phyloP scores from a whole-genome alignment of 1,139 yeast species.

The Saccharomyces pastorianus region DNA sequence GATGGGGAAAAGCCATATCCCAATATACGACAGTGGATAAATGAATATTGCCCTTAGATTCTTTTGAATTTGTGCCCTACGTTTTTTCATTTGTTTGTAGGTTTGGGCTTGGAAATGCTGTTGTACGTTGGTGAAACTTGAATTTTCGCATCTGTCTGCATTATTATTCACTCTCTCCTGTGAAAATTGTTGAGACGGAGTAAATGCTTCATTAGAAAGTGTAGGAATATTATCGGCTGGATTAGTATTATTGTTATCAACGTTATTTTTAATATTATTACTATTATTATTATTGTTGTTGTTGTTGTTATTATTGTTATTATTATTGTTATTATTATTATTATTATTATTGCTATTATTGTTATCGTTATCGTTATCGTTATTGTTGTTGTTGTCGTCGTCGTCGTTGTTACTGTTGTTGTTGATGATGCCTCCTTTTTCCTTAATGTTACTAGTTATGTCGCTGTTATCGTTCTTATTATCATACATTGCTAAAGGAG shows the following conservation, averaged over 20 bases:
- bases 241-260: background rate
- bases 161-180: background rate
- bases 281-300: background rate
- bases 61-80: constrained; percentile 60
- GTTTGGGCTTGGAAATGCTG: constrained; percentile 49
- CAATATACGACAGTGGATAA: constrained; percentile 73
- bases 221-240: background rate
- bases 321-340: background rate
- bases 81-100: constrained; percentile 48
- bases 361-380: background rate
- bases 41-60: constrained; percentile 76
- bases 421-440: background rate
- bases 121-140: constrained; percentile 22
- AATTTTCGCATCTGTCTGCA: constrained; percentile 2
- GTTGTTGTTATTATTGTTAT: background rate
- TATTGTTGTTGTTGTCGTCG: background rate
- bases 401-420: background rate
- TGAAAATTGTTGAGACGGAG: background rate
- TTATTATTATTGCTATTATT: background rate
- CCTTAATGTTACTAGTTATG: background rate
- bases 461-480: background rate
- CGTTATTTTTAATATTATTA: background rate
- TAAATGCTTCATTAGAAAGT: background rate
- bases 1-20: constrained; percentile 77
- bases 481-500: background rate